phyloP scores from a whole-genome alignment of 805 yeast genomes.

The Kuraishia hungarica region DNA sequence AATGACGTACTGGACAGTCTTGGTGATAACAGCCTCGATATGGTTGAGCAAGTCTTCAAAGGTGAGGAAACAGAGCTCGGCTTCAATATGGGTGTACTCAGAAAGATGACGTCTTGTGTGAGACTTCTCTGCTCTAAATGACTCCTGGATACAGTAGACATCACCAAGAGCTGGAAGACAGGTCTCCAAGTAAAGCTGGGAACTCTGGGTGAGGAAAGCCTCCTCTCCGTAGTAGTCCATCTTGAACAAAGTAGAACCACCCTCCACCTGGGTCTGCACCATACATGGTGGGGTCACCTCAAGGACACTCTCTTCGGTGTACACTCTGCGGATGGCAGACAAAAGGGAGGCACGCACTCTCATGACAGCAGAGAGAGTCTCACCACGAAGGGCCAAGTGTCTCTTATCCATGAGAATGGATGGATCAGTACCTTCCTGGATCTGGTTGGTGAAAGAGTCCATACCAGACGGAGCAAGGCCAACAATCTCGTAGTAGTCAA shows the following conservation, averaged over 20 bases:
- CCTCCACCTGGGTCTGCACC: slow-evolving; percentile 99
- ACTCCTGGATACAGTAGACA: slow-evolving; percentile 95
- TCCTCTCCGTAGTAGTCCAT: slow-evolving; percentile 95
- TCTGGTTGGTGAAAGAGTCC: slow-evolving; percentile 89
- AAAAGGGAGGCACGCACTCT: slow-evolving; percentile 84
- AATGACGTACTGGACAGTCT: slow-evolving; percentile 63
- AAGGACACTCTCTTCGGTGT: slow-evolving; percentile 58
- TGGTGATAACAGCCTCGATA: slow-evolving; percentile 70
- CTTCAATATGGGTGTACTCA: slow-evolving; percentile 96
- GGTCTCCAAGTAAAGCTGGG: slow-evolving; percentile 94
- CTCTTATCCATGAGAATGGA: slow-evolving; percentile 88
- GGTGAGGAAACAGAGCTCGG: slow-evolving; percentile 79
- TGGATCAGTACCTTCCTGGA: slow-evolving; percentile 92
- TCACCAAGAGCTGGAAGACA: slow-evolving; percentile 95
- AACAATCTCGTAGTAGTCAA: slow-evolving; percentile 80
- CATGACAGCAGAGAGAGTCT: slow-evolving; percentile 85
- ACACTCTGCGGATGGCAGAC: slow-evolving; percentile 67
- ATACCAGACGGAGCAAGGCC: slow-evolving; percentile 97
- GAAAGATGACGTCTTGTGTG: slow-evolving; percentile 97
- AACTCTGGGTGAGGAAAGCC: slow-evolving; percentile 93
- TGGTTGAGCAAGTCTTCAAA: slow-evolving; percentile 85
- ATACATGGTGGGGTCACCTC: slow-evolving; percentile 99
- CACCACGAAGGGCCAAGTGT: slow-evolving; percentile 95
- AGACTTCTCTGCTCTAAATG: slow-evolving; percentile 98
- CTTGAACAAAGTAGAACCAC: slow-evolving; percentile 93